Evolutionary conservation across 139 green algal genomes (phyloP).

Genomic region (Chlamydomonas applanata): DNA sequence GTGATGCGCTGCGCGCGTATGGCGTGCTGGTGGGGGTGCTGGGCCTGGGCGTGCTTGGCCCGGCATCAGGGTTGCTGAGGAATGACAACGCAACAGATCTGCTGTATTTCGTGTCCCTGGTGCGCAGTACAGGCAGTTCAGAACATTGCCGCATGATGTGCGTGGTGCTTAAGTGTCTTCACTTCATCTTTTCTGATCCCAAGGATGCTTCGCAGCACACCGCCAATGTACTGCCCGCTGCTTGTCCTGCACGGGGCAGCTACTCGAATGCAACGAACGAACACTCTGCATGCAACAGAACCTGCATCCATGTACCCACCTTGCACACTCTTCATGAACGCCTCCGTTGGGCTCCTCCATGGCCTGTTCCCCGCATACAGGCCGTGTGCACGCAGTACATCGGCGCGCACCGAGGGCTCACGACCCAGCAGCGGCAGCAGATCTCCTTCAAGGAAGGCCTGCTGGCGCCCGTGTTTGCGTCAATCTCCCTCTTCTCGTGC

Average conservation of each 20-base stretch:
- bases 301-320: too few species aligned
- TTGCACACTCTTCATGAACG: constrained; percentile 74
- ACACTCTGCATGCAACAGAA: too few species aligned
- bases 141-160: too few species aligned
- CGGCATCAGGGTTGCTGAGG: not conserved
- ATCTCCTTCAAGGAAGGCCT: constrained; percentile 67
- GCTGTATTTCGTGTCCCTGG: constrained; percentile 2
- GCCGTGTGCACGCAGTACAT: constrained; percentile 83
- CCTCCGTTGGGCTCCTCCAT: too few species aligned
- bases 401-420: constrained; percentile 70
- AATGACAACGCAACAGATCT: not conserved
- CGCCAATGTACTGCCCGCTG: too few species aligned
- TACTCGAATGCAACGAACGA: too few species aligned
- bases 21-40: constrained; percentile 2
- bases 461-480: constrained; percentile 66
- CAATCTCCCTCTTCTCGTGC: constrained; percentile 57
- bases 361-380: constrained; percentile 28
- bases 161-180: too few species aligned
- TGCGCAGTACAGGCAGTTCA: too few species aligned
- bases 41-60: not conserved
- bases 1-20: not conserved
- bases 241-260: too few species aligned
- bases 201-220: too few species aligned
- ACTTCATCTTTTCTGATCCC: too few species aligned
- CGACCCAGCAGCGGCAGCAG: constrained; percentile 56